Conservation (phyloP, 1,284 basidiomycete species). For the Sporisorium scitamineum region DNA sequence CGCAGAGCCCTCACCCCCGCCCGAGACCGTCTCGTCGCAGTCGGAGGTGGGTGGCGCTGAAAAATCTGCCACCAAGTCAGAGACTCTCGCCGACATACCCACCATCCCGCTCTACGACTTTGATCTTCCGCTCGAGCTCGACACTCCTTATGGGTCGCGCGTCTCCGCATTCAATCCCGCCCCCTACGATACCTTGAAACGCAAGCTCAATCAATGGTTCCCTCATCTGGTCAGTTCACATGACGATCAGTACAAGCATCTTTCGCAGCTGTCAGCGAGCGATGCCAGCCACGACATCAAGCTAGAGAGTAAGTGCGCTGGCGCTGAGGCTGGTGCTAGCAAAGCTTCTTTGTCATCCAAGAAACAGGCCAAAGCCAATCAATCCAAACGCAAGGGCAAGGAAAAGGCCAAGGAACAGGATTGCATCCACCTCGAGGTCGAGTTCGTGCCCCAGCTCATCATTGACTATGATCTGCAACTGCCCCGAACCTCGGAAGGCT, state of each 20-base stretch:
- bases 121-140: slow-evolving; percentile 37
- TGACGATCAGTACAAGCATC: background rate
- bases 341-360: background rate
- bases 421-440: slow-evolving; percentile 38
- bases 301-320: background rate
- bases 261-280: background rate
- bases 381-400: slow-evolving; percentile 20
- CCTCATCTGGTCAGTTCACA: slow-evolving; percentile 5
- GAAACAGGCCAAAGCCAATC: background rate
- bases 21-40: background rate
- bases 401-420: slow-evolving; percentile 15
- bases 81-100: slow-evolving; percentile 1
- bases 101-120: slow-evolving; percentile 49
- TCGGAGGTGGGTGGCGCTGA: background rate
- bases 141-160: slow-evolving; percentile 10
- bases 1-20: background rate
- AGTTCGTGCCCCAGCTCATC: slow-evolving; percentile 25
- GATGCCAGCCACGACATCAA: slow-evolving; percentile 7
- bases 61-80: background rate
- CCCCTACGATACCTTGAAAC: slow-evolving; percentile 11
- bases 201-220: slow-evolving; percentile 24
- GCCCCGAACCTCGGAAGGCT: slow-evolving; percentile 6
- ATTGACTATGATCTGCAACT: background rate
- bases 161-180: slow-evolving; percentile 35
- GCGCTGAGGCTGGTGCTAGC: background rate